A percentile compares a stretch with the other conserved stretches of the same genome.
Conservation (phyloP, 805 yeast genomes). For the Starmerella apis region DNA sequence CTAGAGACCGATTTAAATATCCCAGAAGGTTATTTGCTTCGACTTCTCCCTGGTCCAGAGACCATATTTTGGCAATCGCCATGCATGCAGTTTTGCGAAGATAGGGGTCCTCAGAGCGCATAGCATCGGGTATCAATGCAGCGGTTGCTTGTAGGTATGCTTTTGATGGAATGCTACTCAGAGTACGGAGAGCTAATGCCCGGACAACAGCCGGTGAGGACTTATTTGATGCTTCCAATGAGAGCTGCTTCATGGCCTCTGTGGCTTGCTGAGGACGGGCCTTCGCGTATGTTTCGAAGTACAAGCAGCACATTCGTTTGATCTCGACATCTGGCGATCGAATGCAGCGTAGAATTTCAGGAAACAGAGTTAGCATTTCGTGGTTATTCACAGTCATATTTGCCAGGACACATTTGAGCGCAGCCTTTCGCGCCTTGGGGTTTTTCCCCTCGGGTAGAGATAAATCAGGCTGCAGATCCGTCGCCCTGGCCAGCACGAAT, state of each 20-base stretch:
- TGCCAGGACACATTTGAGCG: conserved; percentile 65
- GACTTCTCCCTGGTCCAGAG: conserved; percentile 41
- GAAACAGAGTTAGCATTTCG: conserved; percentile 58
- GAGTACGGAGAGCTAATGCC: conserved; percentile 52
- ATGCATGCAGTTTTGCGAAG: conserved; percentile 62
- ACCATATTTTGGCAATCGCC: conserved; percentile 58
- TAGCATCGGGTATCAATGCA: conserved; percentile 30
- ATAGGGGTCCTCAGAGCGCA: conserved; percentile 44
- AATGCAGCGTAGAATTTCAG: conserved; percentile 50
- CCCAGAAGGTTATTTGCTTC: conserved; percentile 38
- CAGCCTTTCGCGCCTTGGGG: conserved; percentile 34
- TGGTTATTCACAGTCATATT: conserved; percentile 73
- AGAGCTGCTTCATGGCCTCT: conserved; percentile 46
- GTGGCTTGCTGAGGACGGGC: conserved; percentile 47
- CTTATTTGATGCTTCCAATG: conserved; percentile 41
- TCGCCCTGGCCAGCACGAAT: conserved; percentile 27
- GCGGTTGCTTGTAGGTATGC: conserved; percentile 43
- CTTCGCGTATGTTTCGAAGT: conserved; percentile 49
- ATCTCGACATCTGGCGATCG: conserved; percentile 51
- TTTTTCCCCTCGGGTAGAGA: conserved; percentile 32
- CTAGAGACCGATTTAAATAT: conserved; percentile 42
- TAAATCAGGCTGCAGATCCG: conserved; percentile 32
- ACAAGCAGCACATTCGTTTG: conserved; percentile 61
- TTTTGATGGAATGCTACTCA: conserved; percentile 48
- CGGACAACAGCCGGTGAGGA: conserved; percentile 40